These are phyloP conservation scores for Pythium utonaiense DNA, from an alignment of 352 stramenopile genomes.

Conservation along the genomic window DNA sequence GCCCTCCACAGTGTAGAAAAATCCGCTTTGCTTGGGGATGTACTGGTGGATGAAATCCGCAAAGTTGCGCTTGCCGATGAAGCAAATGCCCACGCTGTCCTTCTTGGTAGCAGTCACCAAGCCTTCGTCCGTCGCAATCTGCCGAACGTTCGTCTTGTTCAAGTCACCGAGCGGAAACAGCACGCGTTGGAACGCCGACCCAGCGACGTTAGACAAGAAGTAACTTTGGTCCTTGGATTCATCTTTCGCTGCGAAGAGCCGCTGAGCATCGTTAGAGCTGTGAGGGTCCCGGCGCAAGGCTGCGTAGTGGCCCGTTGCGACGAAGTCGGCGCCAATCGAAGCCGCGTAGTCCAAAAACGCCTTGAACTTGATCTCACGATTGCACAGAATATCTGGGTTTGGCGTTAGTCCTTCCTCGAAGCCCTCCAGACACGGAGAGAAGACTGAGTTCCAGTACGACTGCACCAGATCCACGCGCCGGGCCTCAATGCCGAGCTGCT, in stretches of 20 bases:
- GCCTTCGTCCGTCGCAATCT: conserved; percentile 75
- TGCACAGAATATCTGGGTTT: conserved; percentile 96
- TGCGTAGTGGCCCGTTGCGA: conserved; percentile 98
- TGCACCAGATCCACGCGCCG: conserved; percentile 89
- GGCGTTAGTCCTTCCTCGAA: conserved; percentile 85
- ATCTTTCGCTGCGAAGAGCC: conserved; percentile 86
- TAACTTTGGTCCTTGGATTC: conserved; percentile 96
- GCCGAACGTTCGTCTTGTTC: conserved; percentile 89
- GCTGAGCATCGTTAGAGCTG: conserved; percentile 22
- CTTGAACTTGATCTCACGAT: conserved; percentile 98
- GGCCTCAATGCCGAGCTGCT: conserved; percentile 89
- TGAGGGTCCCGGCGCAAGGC: conserved; percentile 41
- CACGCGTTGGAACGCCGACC: conserved; percentile 75
- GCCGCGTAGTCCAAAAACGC: conserved; percentile 92
- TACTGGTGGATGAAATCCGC: conserved; percentile 93
- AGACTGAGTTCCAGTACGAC: conserved; percentile 98
- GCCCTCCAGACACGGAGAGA: conserved; percentile 94
- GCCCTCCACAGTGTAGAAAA: conserved; percentile 78
- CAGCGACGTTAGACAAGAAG: conserved; percentile 90
- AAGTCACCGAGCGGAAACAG: conserved; percentile 95
- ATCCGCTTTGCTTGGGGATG: conserved; percentile 60
- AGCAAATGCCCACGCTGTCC: conserved; percentile 98
- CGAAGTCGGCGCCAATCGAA: conserved; percentile 80
- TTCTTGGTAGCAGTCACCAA: conserved; percentile 91
- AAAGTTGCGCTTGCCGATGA: conserved; percentile 96